Conservation (phyloP, 371 early-diverging fungal species). For the Syncephalis fuscata region DNA sequence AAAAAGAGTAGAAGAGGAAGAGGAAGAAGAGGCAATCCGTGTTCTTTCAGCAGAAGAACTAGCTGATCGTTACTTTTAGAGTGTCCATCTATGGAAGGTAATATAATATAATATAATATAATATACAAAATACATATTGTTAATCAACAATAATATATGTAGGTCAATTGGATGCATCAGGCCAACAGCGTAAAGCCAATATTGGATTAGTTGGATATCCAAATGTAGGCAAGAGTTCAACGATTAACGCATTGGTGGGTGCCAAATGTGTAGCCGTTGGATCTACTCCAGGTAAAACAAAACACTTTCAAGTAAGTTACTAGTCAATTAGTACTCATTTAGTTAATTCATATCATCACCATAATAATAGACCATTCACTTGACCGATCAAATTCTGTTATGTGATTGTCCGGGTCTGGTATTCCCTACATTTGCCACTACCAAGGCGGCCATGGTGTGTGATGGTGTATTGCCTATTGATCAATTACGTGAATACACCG, state of each 20-base stretch:
- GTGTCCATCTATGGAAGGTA: conserved; percentile 15
- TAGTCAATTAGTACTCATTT: background rate
- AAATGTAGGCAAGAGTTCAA: conserved; percentile 99
- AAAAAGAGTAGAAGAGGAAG: conserved; percentile 14
- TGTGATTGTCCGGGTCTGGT: conserved; percentile 99
- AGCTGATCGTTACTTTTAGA: conserved; percentile 22
- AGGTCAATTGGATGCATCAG: conserved; percentile 3
- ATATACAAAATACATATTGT: background rate
- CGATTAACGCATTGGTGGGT: conserved; percentile 95
- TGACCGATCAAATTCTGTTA: conserved; percentile 67
- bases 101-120: conserved; percentile 3
- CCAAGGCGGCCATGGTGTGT: conserved; percentile 95
- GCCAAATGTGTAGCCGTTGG: conserved; percentile 92
- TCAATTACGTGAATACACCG: conserved; percentile 90
- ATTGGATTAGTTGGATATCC: conserved; percentile 99
- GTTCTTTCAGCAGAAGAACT: conserved; percentile 24
- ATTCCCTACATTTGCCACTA: conserved; percentile 97
- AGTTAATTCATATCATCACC: conserved; percentile 10
- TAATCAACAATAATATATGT: background rate
- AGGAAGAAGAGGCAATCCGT: conserved; percentile 13
- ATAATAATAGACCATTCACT: conserved; percentile 40
- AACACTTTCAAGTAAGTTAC: conserved; percentile 78
- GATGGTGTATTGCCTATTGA: conserved; percentile 98
- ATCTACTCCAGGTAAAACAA: conserved; percentile 99
- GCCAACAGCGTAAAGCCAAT: conserved; percentile 28